Conservation (phyloP, 805 yeast genomes). For the Candida nemodendra region DNA sequence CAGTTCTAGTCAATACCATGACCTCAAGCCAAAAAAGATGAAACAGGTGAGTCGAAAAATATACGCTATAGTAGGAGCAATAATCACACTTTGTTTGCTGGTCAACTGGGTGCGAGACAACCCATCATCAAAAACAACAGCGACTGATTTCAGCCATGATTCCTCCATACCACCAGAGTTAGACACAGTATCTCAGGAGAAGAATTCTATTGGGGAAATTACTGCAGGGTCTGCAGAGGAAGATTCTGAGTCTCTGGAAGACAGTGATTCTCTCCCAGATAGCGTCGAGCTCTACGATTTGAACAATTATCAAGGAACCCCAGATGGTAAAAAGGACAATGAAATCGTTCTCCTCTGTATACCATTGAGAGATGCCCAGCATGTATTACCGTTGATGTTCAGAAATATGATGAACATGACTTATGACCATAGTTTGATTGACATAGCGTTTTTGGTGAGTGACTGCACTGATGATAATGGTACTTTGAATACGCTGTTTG, state of each 20-base stretch:
- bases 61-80: constrained; percentile 2
- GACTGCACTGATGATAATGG: constrained; percentile 70
- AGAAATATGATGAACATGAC: constrained; percentile 83
- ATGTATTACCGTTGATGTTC: constrained; percentile 78
- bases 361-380: constrained; percentile 78
- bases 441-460: constrained; percentile 75
- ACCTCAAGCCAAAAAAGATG: constrained; percentile 20
- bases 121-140: not conserved
- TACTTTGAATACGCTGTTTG: constrained; percentile 63
- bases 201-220: no score
- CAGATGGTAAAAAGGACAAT: constrained; percentile 46
- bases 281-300: constrained; percentile 66
- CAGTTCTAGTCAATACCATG: constrained; percentile 10
- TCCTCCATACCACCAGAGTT: no score
- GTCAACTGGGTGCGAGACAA: constrained; percentile 5
- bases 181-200: no score
- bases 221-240: no score
- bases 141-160: no score
- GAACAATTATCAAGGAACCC: constrained; percentile 51
- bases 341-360: constrained; percentile 69
- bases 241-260: no score
- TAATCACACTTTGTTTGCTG: constrained; percentile 7
- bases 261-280: no score
- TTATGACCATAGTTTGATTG: constrained; percentile 77
- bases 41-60: constrained; percentile 4